Conservation (phyloP, 768 basidiomycete genomes). For the Terana coerulea region DNA sequence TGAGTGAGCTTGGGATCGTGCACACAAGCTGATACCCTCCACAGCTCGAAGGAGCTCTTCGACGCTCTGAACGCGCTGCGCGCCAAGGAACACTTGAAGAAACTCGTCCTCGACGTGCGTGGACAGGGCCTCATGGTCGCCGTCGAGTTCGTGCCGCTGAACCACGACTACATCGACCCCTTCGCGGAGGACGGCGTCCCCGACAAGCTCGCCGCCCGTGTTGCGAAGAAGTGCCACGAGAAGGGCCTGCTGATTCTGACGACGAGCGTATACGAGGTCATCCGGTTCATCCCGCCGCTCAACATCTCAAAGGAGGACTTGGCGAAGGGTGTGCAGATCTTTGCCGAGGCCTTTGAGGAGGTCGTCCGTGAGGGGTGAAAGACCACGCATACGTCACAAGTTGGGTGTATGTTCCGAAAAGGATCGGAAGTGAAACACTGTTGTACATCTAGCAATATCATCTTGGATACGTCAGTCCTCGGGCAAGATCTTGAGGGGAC, state of each 20-base stretch:
- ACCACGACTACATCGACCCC: slow-evolving; percentile 46
- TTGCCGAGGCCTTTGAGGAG: slow-evolving; percentile 67
- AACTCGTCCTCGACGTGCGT: slow-evolving; percentile 79
- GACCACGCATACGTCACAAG: neutral
- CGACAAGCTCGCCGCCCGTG: slow-evolving; percentile 58
- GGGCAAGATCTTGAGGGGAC: neutral
- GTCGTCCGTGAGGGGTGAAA: slow-evolving; percentile 44
- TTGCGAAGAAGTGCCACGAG: slow-evolving; percentile 79
- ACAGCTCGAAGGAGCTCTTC: slow-evolving; percentile 72
- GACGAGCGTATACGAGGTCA: slow-evolving; percentile 82
- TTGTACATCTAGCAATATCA: neutral
- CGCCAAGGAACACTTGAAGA: slow-evolving; percentile 44
- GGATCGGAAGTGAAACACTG: too few relatives aligned
- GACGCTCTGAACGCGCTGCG: slow-evolving; percentile 52
- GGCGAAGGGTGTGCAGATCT: slow-evolving; percentile 60
- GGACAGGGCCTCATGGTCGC: slow-evolving; percentile 89
- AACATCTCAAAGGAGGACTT: slow-evolving; percentile 78
- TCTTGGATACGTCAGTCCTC: too few relatives aligned
- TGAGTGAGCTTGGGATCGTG: neutral
- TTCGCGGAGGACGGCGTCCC: slow-evolving; percentile 34
- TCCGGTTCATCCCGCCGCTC: slow-evolving; percentile 91
- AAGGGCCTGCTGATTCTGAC: slow-evolving; percentile 86
- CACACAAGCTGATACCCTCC: neutral
- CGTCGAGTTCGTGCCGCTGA: slow-evolving; percentile 69
- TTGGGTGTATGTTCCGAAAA: neutral